Percentiles rank a stretch among this genome's conserved stretches.
These are phyloP conservation scores for Quercus agrifolia DNA, from an alignment of 306 rosid species.

Conservation along the genomic window DNA sequence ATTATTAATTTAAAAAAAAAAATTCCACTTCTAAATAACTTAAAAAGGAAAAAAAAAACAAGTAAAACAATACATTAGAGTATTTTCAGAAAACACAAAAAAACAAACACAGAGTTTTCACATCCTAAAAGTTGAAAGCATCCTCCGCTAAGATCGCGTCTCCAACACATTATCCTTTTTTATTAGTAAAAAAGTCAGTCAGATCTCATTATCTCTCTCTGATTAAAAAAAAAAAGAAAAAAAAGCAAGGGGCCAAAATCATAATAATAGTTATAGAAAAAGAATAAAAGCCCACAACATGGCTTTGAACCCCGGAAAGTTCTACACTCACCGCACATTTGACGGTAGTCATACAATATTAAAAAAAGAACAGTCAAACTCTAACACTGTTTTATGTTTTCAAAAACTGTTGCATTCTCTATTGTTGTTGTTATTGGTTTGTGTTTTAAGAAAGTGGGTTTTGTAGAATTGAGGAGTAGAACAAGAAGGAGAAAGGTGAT, in stretches of 20 bases:
- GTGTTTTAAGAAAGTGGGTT: neutral
- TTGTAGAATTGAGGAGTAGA: constrained; percentile 26
- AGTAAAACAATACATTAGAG: no score
- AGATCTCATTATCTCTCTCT: neutral
- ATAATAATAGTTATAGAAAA: neutral
- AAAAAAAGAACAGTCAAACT: neutral
- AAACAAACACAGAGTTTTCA: neutral
- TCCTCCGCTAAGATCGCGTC: neutral
- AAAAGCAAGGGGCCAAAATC: neutral
- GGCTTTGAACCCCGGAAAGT: constrained; percentile 30
- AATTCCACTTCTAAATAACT: no score
- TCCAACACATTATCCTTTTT: neutral
- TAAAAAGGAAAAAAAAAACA: no score
- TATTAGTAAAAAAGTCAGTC: neutral
- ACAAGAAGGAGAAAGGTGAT: constrained; percentile 21
- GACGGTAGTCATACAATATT: constrained; percentile 5
- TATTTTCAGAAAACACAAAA: no score
- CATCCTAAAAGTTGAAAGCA: neutral
- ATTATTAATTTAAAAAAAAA: no score
- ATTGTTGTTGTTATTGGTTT: neutral
- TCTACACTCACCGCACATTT: neutral
- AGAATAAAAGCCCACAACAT: neutral
- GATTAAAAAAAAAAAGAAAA: neutral
- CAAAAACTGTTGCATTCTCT: neutral
- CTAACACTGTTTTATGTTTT: neutral